phyloP scores from a whole-genome alignment of 768 basidiomycete genomes.

The Suillus subaureus region DNA sequence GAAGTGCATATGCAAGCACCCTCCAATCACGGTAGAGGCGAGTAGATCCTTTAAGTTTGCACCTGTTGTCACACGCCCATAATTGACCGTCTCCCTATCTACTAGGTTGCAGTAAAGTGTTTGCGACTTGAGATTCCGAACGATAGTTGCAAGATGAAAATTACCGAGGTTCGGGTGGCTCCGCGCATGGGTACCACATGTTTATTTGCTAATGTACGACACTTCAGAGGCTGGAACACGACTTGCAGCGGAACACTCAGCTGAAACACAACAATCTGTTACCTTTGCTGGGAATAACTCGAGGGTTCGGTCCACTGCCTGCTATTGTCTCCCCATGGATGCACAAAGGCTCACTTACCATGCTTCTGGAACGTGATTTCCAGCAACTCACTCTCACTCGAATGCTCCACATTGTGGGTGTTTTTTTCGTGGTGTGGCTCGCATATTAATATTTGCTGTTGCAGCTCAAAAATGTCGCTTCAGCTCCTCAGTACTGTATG shows the following conservation, averaged over 20 bases:
- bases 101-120: background rate
- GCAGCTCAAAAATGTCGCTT: constrained; percentile 8
- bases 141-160: background rate
- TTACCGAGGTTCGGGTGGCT: background rate
- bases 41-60: background rate
- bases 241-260: constrained; percentile 22
- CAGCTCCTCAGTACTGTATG: constrained; percentile 7
- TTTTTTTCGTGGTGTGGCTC: background rate
- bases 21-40: background rate
- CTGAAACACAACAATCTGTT: constrained; percentile 33
- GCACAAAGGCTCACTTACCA: constrained; percentile 18
- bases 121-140: background rate
- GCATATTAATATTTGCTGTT: background rate
- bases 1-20: constrained; percentile 19
- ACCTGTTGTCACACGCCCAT: constrained; percentile 14
- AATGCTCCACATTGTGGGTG: constrained; percentile 18
- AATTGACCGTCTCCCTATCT: no score
- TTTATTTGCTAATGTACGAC: background rate
- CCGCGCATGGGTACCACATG: accelerated
- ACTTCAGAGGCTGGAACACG: constrained; percentile 31
- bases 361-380: constrained; percentile 12
- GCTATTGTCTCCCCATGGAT: constrained; percentile 26
- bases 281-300: constrained; percentile 36
- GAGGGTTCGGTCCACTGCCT: constrained; percentile 20
- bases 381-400: constrained; percentile 8